These are phyloP conservation scores for Pseudogymnoascus sp. DNA, from an alignment of 2,329 filamentous ascomycete genomes.

Conservation along the genomic window DNA sequence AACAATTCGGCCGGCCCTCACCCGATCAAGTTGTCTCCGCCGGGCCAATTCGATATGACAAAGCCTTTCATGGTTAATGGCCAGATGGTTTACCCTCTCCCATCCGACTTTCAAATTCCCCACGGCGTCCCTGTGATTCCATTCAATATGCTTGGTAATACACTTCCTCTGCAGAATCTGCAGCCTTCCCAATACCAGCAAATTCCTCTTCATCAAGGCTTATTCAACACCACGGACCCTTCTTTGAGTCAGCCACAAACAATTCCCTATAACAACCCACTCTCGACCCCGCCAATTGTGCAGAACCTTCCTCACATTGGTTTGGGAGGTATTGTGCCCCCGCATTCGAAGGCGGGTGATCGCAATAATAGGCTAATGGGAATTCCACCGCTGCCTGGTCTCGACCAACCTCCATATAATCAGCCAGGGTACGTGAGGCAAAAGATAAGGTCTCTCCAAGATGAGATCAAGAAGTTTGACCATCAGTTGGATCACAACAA, in stretches of 20 bases:
- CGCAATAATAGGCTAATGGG: neutral
- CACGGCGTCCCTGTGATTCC: conserved; percentile 20
- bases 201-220: conserved; percentile 5
- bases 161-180: conserved; percentile 12
- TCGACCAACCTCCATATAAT: neutral
- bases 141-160: conserved; percentile 24
- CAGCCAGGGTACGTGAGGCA: conserved; percentile 13
- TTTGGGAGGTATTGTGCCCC: neutral
- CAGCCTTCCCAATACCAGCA: conserved; percentile 13
- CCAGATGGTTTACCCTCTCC: conserved; percentile 26
- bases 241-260: neutral
- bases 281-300: neutral
- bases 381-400: neutral
- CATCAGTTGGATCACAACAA: conserved; percentile 54
- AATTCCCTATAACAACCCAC: neutral
- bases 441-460: conserved; percentile 34
- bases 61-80: conserved; percentile 27
- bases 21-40: conserved; percentile 28
- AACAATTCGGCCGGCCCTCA: conserved; percentile 14
- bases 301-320: neutral
- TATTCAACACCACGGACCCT: neutral
- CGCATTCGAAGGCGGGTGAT: neutral
- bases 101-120: conserved; percentile 22
- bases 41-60: conserved; percentile 28
- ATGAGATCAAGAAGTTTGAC: conserved; percentile 48